phyloP scores from a whole-genome alignment of 2,329 filamentous ascomycete genomes.

The Cephalotrichum gorgonifer region DNA sequence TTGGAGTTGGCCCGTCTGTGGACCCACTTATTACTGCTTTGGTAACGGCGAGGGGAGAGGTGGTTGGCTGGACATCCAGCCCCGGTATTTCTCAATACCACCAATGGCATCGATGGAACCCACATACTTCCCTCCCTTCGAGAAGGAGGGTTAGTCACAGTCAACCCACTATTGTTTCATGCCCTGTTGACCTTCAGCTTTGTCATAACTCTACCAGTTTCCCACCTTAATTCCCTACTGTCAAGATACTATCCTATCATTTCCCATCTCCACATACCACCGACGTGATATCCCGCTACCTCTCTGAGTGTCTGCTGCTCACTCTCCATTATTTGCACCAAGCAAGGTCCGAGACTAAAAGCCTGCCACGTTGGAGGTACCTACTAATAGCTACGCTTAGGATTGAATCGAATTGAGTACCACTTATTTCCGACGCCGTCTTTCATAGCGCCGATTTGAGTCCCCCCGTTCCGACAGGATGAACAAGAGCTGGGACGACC shows the following conservation, averaged over 20 bases:
- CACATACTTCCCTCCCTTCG: no score
- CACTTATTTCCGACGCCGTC: neutral
- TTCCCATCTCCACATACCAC: neutral
- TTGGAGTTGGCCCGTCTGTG: neutral
- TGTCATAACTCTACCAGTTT: conserved; percentile 18
- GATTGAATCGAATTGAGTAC: no score
- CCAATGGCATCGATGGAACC: no score
- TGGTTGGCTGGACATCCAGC: no score
- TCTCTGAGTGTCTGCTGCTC: no score
- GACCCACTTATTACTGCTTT: neutral
- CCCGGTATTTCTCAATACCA: no score
- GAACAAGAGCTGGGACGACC: conserved; percentile 52
- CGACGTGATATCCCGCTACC: neutral
- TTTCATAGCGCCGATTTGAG: neutral
- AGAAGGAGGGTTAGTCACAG: neutral
- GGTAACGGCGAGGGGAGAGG: no score
- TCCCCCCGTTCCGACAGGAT: conserved; percentile 26
- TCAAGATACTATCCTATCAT: conserved; percentile 3
- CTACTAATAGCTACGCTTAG: neutral
- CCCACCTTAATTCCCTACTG: conserved; percentile 29
- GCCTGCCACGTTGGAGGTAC: neutral
- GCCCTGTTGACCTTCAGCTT: conserved; percentile 1
- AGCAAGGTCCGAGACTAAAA: neutral
- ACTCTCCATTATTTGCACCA: neutral
- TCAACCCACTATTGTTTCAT: neutral